These are phyloP conservation scores for Suillus clintonianus DNA, from an alignment of 768 basidiomycete species.

Conservation along the genomic window DNA sequence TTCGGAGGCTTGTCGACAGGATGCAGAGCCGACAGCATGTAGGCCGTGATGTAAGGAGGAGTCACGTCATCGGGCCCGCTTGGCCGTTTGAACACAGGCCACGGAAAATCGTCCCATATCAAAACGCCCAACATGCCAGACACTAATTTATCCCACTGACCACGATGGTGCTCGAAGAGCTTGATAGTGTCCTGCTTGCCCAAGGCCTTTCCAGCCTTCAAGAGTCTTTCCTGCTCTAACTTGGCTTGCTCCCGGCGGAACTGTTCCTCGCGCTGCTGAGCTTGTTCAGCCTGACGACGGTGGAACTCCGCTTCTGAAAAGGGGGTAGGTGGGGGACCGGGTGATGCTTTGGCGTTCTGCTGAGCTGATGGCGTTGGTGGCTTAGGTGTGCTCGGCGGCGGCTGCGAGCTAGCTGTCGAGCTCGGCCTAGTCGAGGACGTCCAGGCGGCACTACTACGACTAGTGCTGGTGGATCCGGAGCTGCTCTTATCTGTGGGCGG, in stretches of 20 bases:
- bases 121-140: constrained; percentile 34
- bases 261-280: constrained; percentile 64
- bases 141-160: constrained; percentile 54
- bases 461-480: constrained; percentile 26
- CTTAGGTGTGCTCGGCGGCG: constrained; percentile 26
- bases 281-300: constrained; percentile 64
- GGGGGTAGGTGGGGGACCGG: constrained; percentile 22
- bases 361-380: constrained; percentile 26
- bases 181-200: constrained; percentile 58
- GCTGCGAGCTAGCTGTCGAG: constrained; percentile 25
- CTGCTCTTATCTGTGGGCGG: constrained; percentile 33
- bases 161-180: constrained; percentile 62
- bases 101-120: constrained; percentile 70
- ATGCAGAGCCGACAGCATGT: constrained; percentile 59
- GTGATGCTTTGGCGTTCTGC: constrained; percentile 20
- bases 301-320: constrained; percentile 57
- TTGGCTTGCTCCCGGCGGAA: constrained; percentile 71
- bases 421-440: constrained; percentile 30
- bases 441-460: constrained; percentile 31
- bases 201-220: constrained; percentile 45
- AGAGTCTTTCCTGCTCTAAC: constrained; percentile 46
- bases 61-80: constrained; percentile 63
- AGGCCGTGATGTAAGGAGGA: constrained; percentile 53
- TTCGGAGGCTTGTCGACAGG: constrained; percentile 56
- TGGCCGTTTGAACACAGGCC: constrained; percentile 68